Base-by-base conservation (phyloP, 352 stramenopile species). In the Pythium aquatile region DNA sequence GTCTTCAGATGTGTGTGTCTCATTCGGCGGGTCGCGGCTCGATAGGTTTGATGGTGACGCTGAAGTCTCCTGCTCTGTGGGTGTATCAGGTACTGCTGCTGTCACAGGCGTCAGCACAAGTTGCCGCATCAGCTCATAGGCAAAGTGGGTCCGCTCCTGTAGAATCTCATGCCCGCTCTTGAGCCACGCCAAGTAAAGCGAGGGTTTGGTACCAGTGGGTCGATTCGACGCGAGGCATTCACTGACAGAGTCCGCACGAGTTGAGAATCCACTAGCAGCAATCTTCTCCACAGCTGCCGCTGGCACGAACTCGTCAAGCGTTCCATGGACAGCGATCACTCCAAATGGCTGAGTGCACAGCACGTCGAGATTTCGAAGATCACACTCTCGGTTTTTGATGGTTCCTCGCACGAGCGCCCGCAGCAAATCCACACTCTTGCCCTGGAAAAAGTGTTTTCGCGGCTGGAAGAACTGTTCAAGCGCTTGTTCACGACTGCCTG, bases 81-180 rank as follows among this genome's bases (percentile, higher is more conserved):
- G 5, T 9, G 32, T 35, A 9, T 35, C 32, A 9, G 32, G 32
- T 35, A 9, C 32, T 9, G 32, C 32, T 35, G 32, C 1, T 5
- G 8, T 9, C 33, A 63, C 52, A 51, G 60, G 44, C 5, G 63
- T 59, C 0, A 69, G 16, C 8, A 73, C 62, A 10, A 88, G 67
- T 42, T 88, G 76, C 1, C 70, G 65, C 35, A 91, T 74, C 11
- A 92, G 73, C 8, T 85, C 72, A 46, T 81, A 73, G 33, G 90
- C 66, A 59, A 83, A 92, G 1, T 56, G 56, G 4, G 72, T 8
- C 2, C 83, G 77, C 60, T 94, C 85, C 63, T 94, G 83, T 5
- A 88, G 39, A 8, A 92, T 5, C 46, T 94, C 82, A 56, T 94
- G 80, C 0, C 85, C 85, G 47, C 79, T 79, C 65, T 92, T 92